Evolutionary conservation across 371 early-diverging fungal genomes (phyloP).

Genomic region (Encephalitozoon cuniculi): DNA sequence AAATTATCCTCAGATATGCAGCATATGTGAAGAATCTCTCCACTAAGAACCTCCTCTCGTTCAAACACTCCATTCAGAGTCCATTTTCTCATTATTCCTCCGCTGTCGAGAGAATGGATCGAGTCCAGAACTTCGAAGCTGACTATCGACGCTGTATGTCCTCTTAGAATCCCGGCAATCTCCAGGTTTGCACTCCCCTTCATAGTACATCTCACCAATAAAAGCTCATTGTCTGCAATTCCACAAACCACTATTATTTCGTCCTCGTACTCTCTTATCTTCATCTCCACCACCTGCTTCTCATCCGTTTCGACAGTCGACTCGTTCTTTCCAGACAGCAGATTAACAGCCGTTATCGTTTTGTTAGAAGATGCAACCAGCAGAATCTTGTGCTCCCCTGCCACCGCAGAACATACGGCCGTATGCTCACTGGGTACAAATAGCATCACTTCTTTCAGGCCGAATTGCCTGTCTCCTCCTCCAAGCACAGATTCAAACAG

Average conservation of each 20-base stretch:
- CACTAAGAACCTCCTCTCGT: conserved; percentile 4
- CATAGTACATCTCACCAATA: conserved; percentile 8
- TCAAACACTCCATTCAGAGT: conserved; percentile 21
- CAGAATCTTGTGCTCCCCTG: conserved; percentile 17
- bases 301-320: conserved; percentile 24
- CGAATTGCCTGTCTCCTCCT: background rate
- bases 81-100: conserved; percentile 25
- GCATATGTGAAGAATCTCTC: conserved; percentile 11
- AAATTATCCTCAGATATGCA: conserved; percentile 15
- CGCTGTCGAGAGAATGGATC: conserved; percentile 25
- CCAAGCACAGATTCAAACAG: background rate
- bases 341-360: conserved; percentile 19
- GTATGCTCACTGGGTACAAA: conserved; percentile 11
- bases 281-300: conserved; percentile 23
- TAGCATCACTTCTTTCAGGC: conserved; percentile 1
- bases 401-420: background rate
- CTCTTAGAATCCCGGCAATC: background rate
- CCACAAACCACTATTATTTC: conserved; percentile 2
- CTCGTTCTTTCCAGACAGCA: conserved; percentile 18
- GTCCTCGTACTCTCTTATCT: background rate
- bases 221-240: conserved; percentile 22
- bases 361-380: conserved; percentile 20
- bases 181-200: conserved; percentile 4
- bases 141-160: conserved; percentile 10
- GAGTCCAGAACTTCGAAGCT: conserved; percentile 31